A percentile compares a stretch with the other conserved stretches of the same genome.
These are phyloP conservation scores for Paraphaeosphaeria minitans DNA, from an alignment of 2,329 filamentous ascomycete genomes.

Conservation along the genomic window DNA sequence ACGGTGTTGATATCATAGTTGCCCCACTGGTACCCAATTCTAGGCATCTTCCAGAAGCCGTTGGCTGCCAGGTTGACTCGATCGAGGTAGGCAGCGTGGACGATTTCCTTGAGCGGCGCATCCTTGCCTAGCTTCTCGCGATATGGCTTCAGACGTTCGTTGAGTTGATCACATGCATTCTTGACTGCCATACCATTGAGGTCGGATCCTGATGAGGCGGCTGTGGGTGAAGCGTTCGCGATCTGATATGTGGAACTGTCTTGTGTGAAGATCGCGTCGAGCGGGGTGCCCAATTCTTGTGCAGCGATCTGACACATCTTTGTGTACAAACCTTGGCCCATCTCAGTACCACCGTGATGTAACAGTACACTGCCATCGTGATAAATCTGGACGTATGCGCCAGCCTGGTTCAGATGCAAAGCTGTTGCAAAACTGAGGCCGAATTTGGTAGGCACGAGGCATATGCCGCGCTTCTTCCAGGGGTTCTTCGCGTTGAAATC, in stretches of 20 bases:
- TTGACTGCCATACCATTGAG: constrained; percentile 93
- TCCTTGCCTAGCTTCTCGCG: constrained; percentile 76
- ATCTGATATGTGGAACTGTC: constrained; percentile 85
- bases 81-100: constrained; percentile 90
- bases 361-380: constrained; percentile 91
- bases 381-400: constrained; percentile 91
- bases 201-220: constrained; percentile 90
- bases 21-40: constrained; percentile 92
- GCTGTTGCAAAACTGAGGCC: constrained; percentile 91
- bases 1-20: constrained; percentile 39
- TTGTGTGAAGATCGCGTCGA: constrained; percentile 84
- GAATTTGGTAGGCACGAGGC: constrained; percentile 92
- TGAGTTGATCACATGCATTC: constrained; percentile 89
- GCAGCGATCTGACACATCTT: constrained; percentile 96
- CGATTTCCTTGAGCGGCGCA: constrained; percentile 83
- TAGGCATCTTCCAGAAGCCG: constrained; percentile 95
- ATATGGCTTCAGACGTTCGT: constrained; percentile 83
- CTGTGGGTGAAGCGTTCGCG: constrained; percentile 88
- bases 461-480: constrained; percentile 89
- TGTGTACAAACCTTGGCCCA: constrained; percentile 95
- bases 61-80: constrained; percentile 93
- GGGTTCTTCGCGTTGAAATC: constrained; percentile 82
- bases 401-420: constrained; percentile 91
- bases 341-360: constrained; percentile 93
- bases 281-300: constrained; percentile 81